Conservation (phyloP, 1,139 yeast species). For the Candida pseudoviswanathii region DNA sequence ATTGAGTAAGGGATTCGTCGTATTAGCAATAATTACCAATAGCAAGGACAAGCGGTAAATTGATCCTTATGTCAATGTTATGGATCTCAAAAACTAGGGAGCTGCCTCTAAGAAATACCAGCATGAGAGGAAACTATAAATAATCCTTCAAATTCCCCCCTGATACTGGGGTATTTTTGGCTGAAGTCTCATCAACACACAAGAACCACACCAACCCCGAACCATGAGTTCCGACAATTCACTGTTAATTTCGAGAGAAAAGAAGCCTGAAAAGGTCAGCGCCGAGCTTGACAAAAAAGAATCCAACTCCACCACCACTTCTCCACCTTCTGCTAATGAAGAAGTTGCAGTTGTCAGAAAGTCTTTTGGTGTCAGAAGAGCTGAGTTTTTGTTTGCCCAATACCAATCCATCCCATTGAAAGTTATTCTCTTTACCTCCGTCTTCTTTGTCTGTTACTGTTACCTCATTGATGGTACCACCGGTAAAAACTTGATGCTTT, state of each 20-base stretch:
- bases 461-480: conserved; percentile 63
- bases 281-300: neutral
- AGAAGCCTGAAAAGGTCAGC: neutral
- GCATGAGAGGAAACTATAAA: neutral
- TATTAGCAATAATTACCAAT: neutral
- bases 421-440: conserved; percentile 44
- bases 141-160: neutral
- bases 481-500: conserved; percentile 48
- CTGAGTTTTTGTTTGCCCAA: conserved; percentile 43
- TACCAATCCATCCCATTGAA: conserved; percentile 25
- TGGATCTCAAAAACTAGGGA: neutral
- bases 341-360: conserved; percentile 10
- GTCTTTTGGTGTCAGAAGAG: conserved; percentile 42
- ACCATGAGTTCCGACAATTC: neutral
- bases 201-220: neutral
- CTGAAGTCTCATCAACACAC: neutral
- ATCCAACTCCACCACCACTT: neutral
- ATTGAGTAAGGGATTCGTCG: neutral
- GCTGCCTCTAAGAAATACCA: too few relatives aligned
- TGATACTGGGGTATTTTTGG: too few relatives aligned
- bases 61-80: neutral
- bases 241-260: neutral
- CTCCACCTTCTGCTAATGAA: neutral
- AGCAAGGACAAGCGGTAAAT: neutral
- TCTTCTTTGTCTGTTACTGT: conserved; percentile 62